Evolutionary conservation across 208 protist species (phyloP).

Genomic region (Wallacemonas sp.): DNA sequence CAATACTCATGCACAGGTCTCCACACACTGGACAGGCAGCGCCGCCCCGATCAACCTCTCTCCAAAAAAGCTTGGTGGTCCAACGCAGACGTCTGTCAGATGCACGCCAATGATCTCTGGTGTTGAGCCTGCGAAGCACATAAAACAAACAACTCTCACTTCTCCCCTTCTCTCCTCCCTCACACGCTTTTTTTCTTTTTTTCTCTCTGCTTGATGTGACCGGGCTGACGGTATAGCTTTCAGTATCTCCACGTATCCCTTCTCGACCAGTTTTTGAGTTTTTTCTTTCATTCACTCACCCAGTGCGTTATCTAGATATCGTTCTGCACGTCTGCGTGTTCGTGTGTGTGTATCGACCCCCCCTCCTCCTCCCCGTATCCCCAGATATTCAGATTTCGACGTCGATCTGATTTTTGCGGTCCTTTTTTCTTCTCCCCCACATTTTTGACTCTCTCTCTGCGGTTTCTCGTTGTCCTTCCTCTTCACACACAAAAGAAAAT

Average conservation of each 20-base stretch:
- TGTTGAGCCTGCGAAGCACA: no score
- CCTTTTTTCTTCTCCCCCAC: neutral
- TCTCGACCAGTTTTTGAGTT: no score
- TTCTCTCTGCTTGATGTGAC: neutral
- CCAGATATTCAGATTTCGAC: no score
- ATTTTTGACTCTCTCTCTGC: no score
- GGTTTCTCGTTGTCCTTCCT: neutral
- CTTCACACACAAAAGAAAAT: neutral
- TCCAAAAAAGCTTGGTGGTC: no score
- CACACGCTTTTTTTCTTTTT: neutral
- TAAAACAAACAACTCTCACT: neutral
- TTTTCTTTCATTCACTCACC: neutral
- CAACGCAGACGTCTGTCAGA: no score
- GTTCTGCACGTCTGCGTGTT: neutral
- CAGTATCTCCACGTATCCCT: neutral
- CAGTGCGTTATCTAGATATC: neutral
- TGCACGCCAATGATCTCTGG: no score
- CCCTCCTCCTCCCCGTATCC: no score
- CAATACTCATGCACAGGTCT: no score
- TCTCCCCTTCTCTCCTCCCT: neutral
- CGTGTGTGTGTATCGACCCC: no score
- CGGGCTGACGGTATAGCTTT: neutral
- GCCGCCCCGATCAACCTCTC: no score
- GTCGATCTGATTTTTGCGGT: neutral
- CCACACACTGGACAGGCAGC: no score